These are phyloP conservation scores for Calonectria montana DNA, from an alignment of 2,329 filamentous ascomycete genomes.

Conservation along the genomic window DNA sequence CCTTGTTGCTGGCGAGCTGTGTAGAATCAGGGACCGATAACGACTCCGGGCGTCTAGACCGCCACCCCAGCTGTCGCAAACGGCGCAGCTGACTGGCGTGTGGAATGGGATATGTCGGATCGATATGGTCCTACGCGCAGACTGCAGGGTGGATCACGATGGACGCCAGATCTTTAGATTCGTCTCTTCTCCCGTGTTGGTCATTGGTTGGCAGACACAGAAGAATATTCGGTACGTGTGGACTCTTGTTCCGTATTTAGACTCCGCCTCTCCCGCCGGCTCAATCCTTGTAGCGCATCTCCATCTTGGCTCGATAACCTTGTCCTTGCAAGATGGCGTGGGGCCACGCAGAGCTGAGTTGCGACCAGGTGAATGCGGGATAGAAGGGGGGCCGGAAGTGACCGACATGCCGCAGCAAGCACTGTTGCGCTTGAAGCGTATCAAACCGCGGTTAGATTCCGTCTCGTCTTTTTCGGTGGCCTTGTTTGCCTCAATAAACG, in stretches of 20 bases:
- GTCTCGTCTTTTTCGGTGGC: neutral
- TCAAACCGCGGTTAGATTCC: neutral
- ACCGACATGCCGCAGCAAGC: slow-evolving; percentile 5
- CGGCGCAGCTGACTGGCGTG: neutral
- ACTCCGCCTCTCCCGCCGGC: slow-evolving; percentile 19
- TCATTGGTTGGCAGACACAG: neutral
- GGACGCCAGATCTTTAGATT: slow-evolving; percentile 18
- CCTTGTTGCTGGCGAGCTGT: neutral
- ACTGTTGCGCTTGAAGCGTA: neutral
- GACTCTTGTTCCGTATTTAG: slow-evolving; percentile 4
- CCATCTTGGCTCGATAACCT: neutral
- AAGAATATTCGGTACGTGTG: slow-evolving; percentile 4
- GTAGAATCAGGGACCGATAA: neutral
- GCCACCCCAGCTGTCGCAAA: neutral
- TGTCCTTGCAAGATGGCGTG: slow-evolving; percentile 8
- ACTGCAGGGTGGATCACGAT: slow-evolving; percentile 9
- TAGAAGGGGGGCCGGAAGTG: slow-evolving; percentile 21
- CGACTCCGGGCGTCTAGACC: neutral
- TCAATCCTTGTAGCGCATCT: neutral
- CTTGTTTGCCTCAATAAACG: neutral
- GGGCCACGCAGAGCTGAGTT: slow-evolving; percentile 15
- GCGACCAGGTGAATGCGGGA: slow-evolving; percentile 15
- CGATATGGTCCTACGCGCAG: neutral
- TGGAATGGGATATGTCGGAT: neutral
- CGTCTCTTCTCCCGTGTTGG: neutral